A percentile compares a stretch with the other conserved stretches of the same genome.
Conservation (phyloP, 2,329 filamentous ascomycete genomes). For the Capronia epimyces region DNA sequence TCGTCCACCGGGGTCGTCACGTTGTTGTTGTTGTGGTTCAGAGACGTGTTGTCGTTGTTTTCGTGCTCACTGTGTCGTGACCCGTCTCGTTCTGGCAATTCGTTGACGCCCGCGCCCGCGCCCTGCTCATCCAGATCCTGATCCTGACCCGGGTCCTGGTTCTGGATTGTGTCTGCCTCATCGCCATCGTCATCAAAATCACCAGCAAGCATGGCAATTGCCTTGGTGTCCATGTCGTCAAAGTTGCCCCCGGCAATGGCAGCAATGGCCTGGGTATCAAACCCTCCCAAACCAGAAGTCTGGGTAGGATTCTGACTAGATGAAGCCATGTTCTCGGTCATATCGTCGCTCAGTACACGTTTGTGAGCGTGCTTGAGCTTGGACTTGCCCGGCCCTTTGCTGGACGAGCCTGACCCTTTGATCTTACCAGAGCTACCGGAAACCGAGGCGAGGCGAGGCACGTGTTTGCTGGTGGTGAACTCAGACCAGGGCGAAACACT, state of each 20-base stretch:
- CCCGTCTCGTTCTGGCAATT: not conserved
- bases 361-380: constrained; percentile 14
- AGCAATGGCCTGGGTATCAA: constrained; percentile 29
- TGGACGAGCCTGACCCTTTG: constrained; percentile 24
- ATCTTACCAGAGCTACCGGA: constrained; percentile 3
- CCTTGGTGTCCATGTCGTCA: constrained; percentile 28
- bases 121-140: not conserved
- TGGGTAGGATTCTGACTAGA: constrained; percentile 33
- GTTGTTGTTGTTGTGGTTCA: constrained; percentile 24
- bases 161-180: constrained; percentile 35
- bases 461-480: constrained; percentile 68
- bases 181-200: constrained; percentile 22
- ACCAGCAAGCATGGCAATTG: constrained; percentile 28
- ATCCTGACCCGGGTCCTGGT: constrained; percentile 19
- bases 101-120: not conserved
- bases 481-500: constrained; percentile 71
- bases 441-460: constrained; percentile 43
- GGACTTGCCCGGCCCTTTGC: constrained; percentile 32
- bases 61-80: not conserved
- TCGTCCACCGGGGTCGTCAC: constrained; percentile 34
- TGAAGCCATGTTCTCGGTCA: constrained; percentile 20
- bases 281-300: constrained; percentile 20
- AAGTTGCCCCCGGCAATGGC: constrained; percentile 27
- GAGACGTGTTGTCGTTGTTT: not conserved
- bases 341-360: constrained; percentile 20